Conservation (phyloP, 257 asterid species). For the Jaltomata sinuosa region DNA sequence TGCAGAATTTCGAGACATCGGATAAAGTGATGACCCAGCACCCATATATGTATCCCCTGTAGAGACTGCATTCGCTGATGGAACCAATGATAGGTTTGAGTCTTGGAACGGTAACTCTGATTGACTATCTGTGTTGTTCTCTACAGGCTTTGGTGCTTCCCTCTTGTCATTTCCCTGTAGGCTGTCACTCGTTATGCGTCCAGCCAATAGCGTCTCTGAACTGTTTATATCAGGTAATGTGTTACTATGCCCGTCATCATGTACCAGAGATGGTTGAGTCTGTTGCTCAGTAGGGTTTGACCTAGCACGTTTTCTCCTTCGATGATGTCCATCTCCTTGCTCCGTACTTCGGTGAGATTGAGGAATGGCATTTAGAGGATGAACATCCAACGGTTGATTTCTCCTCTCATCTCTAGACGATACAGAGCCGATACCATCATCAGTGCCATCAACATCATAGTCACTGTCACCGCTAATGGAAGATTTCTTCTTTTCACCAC, state of each 20-base stretch:
- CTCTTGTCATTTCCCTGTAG: slow-evolving; percentile 13
- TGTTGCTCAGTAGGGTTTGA: slow-evolving; percentile 14
- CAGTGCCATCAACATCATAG: slow-evolving; percentile 58
- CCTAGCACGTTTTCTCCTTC: slow-evolving; percentile 24
- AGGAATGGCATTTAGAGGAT: slow-evolving; percentile 7
- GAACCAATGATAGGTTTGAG: slow-evolving; percentile 20
- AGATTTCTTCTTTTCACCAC: slow-evolving; percentile 43
- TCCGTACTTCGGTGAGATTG: slow-evolving; percentile 24
- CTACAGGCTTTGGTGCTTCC: slow-evolving; percentile 12
- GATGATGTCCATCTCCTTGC: slow-evolving; percentile 16
- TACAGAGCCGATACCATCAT: slow-evolving; percentile 46
- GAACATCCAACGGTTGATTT: slow-evolving; percentile 18
- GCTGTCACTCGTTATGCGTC: slow-evolving; percentile 15
- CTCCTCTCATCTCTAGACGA: slow-evolving; percentile 47
- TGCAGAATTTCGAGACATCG: slow-evolving; percentile 21
- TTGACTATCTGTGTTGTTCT: slow-evolving; percentile 15
- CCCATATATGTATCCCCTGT: background rate
- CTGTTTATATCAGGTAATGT: slow-evolving; percentile 24
- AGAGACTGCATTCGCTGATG: slow-evolving; percentile 22
- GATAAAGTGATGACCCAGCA: slow-evolving; percentile 14
- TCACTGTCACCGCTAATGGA: slow-evolving; percentile 56
- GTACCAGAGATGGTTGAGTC: slow-evolving; percentile 22
- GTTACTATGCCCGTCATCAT: slow-evolving; percentile 17
- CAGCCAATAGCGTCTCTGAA: slow-evolving; percentile 5
- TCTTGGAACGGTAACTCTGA: slow-evolving; percentile 21